Evolutionary conservation across 305 asterid genomes (phyloP), one percentile per base, ranked within the genome.

Genomic region (Fraxinus albicans): DNA sequence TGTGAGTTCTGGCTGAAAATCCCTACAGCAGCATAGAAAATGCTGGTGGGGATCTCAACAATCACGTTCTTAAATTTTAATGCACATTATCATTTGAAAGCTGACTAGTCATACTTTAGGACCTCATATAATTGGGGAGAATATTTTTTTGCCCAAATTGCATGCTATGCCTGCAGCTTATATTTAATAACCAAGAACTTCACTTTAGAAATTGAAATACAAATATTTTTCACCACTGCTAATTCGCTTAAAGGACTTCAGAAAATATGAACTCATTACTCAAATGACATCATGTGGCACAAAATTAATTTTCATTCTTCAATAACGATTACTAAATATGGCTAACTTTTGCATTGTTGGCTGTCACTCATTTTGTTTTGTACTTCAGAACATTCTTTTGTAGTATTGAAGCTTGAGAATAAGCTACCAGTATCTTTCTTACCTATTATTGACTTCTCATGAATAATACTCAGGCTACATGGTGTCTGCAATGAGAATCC

Each of bases 401-500:
- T 70, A 29, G 10, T 63, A 3, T 23, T 63, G 31, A 63, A 63
- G 73, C 73, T 63, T 63, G 73, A 13, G 6, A 63, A 9, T 63
- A 3, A 8, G 7, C 73, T 60, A 60, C 65, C 67, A 58, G 9
- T 58, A 19, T 23, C 77, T 70, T 47, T 70, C 21, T 85, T 42
- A 35, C 50, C 34, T 83, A 69, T 23, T 38, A 67, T 79, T 31
- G 33, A 8, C 60, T 8, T 76, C 38, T 67, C 74, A 17, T 80
- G 17, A 29, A 76, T 38, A 29, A 58, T 74, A 50, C 79, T 23
- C 95, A 96, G 99, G 99, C 88, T 96, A 75, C 99, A 96, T 86
- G 99, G 99, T 42, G 98, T 94, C 85, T 94, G 99, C 87, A 90
- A 96, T 84, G 99, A 96, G 91, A 96, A 96, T 90, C 99, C 99